Evolutionary conservation across 129 eudicot genomes (phyloP), one percentile per base, ranked within the genome.

Genomic region (Chrysanthemum lavandulifolium): DNA sequence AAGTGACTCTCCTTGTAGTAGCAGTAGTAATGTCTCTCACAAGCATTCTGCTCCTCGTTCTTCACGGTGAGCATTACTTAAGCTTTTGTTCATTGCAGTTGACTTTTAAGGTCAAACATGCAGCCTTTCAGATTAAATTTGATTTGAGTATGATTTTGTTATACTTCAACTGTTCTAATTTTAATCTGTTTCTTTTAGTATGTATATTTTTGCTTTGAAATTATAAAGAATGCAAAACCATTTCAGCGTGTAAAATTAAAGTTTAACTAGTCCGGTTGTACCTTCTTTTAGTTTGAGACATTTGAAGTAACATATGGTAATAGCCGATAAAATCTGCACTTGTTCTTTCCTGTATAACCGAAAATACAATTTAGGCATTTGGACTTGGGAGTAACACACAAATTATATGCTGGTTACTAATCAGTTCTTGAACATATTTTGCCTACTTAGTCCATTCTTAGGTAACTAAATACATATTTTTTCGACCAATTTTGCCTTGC

Each of bases 1-100:
- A 63, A 83, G 80, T 67, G 85, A 85, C 52, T 95, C 99, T 60
- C 95, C 97, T 57, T 86, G 87, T 73, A 87, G 87, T 36, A 79
- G 88, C 69, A 61, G 83, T 15, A 78, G 82, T 67, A 79, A 86
- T 65, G 59, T 79, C 79, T 78, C 88, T 31, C 82, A 67, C n/a
- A 85, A 80, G 73, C 85, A 76, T 9, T 60, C 85, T 16, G 88
- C 81, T 62, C 77, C 74, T 36, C 85, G 60, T 12, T 77, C 91
- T 54, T 80, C 84, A 49, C 76, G 96, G 99, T 95, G 68, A 81
- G 73, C 47, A 62, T 53, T 56, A 64, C 74, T 67, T 75, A 78
- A 11, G 6, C 11, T 27, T 47, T 56, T n/a, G 47, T 40, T 72
- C 3, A 6, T 31, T 59, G 43, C 18, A 19, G 10, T 43, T 65